Percentiles rank a stretch among this genome's conserved stretches.
These are phyloP conservation scores for Fusarium subglutinans DNA, from an alignment of 2,329 filamentous ascomycete genomes.

Conservation along the genomic window DNA sequence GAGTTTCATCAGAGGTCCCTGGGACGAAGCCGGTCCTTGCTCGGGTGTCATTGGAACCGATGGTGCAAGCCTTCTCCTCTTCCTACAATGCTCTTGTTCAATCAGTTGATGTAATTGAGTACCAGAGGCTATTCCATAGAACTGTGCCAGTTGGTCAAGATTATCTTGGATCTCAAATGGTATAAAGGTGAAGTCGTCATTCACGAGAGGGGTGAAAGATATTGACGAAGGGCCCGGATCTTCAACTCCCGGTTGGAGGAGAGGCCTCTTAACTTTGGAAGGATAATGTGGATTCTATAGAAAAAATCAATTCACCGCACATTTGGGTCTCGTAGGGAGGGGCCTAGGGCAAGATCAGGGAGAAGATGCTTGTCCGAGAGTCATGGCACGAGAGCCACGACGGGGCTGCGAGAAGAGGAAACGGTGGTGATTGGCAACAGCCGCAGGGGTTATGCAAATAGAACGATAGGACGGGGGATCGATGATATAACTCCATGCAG, in stretches of 20 bases:
- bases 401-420: slow-evolving; percentile 38
- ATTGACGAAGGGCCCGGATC: slow-evolving; percentile 35
- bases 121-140: slow-evolving; percentile 47
- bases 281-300: slow-evolving; percentile 45
- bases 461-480: slow-evolving; percentile 46
- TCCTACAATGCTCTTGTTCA: slow-evolving; percentile 41
- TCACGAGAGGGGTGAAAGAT: slow-evolving; percentile 30
- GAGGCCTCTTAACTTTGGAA: slow-evolving; percentile 44
- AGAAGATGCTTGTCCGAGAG: slow-evolving; percentile 41
- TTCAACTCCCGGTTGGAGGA: slow-evolving; percentile 39
- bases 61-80: slow-evolving; percentile 46
- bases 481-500: slow-evolving; percentile 58
- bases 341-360: slow-evolving; percentile 40
- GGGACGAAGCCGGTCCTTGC: slow-evolving; percentile 35
- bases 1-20: slow-evolving; percentile 47
- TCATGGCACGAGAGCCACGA: slow-evolving; percentile 42
- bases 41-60: slow-evolving; percentile 46
- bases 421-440: slow-evolving; percentile 41
- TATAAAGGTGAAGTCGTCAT: slow-evolving; percentile 39
- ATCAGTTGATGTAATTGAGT: slow-evolving; percentile 44
- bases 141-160: slow-evolving; percentile 42
- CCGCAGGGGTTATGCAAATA: slow-evolving; percentile 39
- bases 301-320: slow-evolving; percentile 53
- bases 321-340: slow-evolving; percentile 42
- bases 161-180: slow-evolving; percentile 40